phyloP scores from a whole-genome alignment of 352 stramenopile genomes.

The Globisporangium recalcitrans region DNA sequence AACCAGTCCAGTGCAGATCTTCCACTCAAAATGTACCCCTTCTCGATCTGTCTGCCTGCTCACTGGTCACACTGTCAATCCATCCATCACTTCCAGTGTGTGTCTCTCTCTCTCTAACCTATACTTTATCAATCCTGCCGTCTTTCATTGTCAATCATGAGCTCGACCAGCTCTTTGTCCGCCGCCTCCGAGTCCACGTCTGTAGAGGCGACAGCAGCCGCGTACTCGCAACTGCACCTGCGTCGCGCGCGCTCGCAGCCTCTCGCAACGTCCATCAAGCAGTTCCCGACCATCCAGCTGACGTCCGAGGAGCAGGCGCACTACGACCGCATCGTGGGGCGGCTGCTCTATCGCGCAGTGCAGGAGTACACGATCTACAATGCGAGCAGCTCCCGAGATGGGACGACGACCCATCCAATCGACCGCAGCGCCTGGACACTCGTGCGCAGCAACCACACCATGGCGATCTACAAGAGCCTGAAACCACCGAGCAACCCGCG shows the following conservation, averaged over 20 bases:
- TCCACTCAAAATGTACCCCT: too few relatives aligned
- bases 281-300: conserved; percentile 10
- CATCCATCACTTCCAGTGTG: too few relatives aligned
- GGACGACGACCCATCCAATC: conserved; percentile 28
- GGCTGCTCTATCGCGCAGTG: conserved; percentile 25
- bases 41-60: too few relatives aligned
- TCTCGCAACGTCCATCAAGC: not conserved
- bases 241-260: not conserved
- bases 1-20: too few relatives aligned
- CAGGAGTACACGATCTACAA: conserved; percentile 20
- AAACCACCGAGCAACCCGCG: not conserved
- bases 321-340: conserved; percentile 24
- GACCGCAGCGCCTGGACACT: conserved; percentile 30
- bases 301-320: conserved; percentile 25
- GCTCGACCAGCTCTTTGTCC: too few relatives aligned
- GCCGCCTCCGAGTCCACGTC: not conserved
- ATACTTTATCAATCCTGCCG: too few relatives aligned
- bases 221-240: not conserved
- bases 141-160: too few relatives aligned
- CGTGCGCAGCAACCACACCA: conserved; percentile 13
- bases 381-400: conserved; percentile 12
- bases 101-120: too few relatives aligned
- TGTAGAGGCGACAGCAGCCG: not conserved
- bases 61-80: too few relatives aligned
- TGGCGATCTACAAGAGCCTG: conserved; percentile 14